Evolutionary conservation across 768 basidiomycete genomes (phyloP).

Genomic region (Trametes cingulata): DNA sequence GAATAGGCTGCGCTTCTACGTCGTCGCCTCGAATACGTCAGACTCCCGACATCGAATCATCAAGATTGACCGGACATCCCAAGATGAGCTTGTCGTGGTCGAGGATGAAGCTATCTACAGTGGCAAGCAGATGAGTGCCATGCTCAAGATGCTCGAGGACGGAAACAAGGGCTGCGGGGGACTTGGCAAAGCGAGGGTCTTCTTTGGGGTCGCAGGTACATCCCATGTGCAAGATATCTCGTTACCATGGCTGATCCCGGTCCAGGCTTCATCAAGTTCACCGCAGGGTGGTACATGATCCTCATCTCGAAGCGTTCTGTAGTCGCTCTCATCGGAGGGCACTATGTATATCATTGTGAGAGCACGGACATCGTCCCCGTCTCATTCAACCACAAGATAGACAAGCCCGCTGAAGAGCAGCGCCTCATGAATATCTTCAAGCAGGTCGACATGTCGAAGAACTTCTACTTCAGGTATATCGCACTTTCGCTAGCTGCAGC

Average conservation of each 20-base stretch:
- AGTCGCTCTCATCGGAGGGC: conserved; percentile 91
- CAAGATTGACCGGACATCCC: conserved; percentile 87
- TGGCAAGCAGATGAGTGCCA: conserved; percentile 83
- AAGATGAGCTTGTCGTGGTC: conserved; percentile 70
- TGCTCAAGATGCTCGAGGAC: conserved; percentile 94
- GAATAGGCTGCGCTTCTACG: conserved; percentile 86
- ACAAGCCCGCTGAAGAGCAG: conserved; percentile 87
- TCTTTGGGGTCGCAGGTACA: conserved; percentile 83
- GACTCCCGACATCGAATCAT: conserved; percentile 89
- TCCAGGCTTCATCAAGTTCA: conserved; percentile 89
- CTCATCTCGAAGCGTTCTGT: conserved; percentile 87
- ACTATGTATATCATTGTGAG: conserved; percentile 96
- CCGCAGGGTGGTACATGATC: conserved; percentile 95
- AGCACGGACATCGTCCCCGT: conserved; percentile 83
- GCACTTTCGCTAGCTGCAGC: not conserved
- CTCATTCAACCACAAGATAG: conserved; percentile 76
- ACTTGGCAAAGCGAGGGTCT: conserved; percentile 72
- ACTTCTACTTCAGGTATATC: conserved; percentile 92
- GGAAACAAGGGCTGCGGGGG: conserved; percentile 90
- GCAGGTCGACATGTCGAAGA: conserved; percentile 97
- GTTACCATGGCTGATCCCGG: not conserved
- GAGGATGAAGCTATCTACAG: conserved; percentile 91
- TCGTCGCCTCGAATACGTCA: conserved; percentile 87
- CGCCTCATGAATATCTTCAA: conserved; percentile 89
- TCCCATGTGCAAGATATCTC: not conserved